Base-by-base conservation (phyloP, 768 basidiomycete genomes). In the Filobasidium wieringae region DNA sequence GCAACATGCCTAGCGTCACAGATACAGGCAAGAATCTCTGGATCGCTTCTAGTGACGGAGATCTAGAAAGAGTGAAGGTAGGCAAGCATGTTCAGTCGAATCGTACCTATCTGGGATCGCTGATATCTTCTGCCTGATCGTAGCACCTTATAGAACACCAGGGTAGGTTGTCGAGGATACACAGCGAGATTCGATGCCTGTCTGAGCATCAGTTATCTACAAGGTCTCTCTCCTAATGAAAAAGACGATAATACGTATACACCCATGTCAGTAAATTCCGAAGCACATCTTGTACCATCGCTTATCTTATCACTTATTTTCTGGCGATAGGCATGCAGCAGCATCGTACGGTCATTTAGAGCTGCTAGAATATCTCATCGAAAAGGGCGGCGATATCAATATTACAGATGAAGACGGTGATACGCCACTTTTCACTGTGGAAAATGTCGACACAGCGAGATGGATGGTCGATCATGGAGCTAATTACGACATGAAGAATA, bases 1-100 rank as follows among this genome's bases (percentile, higher is more conserved):
- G 29, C 50, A 24, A 12, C 52, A 27, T 53, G 22, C 32, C 24
- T n/a, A 34, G 32, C 52, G 37, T 53, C 15, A 47, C 43, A 55
- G 58, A 5, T 51, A 24, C 66, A 2, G 60, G 53, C 30, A 71
- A 69, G 70, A 92, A 92, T 74, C 84, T 95, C 43, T 95, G 91
- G 91, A 81, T 95, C 33, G 91, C 91, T 43, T 87, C 91, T 0
- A 85, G 82, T 45, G 91, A 95, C 68, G 91, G 91, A 40, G 86
- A 95, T 75, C 73, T 92, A 32, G 74, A 75, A n/a, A 78, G 85
- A 50, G 82, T 95, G 36, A 78, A 77, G 74, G 89, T 88, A 57
- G 50, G 79, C 53, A n/a, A 22, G 6, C 12, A 39, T 14, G 33
- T 8, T 7, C 22, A n/a, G 52, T 4, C 40, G 5, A 12, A 27